A percentile compares a stretch with the other conserved stretches of the same genome.
Evolutionary conservation across 192 early-diverging fungal genomes (phyloP).

Genomic region (Podila epigama): DNA sequence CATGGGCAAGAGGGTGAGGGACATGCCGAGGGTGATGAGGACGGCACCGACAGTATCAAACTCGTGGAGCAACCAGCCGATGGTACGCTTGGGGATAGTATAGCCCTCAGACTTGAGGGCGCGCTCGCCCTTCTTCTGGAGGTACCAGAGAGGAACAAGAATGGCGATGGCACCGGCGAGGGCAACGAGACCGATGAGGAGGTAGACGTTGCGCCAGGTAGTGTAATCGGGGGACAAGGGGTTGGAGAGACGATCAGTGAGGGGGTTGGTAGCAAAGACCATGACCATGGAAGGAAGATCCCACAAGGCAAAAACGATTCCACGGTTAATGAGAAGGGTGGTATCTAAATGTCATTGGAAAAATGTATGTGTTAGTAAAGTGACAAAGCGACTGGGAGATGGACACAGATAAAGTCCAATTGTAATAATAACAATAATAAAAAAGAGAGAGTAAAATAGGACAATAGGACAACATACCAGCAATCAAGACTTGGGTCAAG

Average conservation of each 20-base stretch:
- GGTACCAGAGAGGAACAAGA: conserved; percentile 34
- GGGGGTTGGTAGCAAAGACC: conserved; percentile 14
- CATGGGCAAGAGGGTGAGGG: conserved; percentile 29
- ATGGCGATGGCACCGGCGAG: conserved; percentile 22
- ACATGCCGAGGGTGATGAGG: conserved; percentile 32
- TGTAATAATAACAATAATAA: not conserved
- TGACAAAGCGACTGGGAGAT: not conserved
- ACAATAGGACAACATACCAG: too few species aligned
- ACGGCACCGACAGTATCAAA: conserved; percentile 39
- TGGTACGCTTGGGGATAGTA: not conserved
- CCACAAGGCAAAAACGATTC: conserved; percentile 38
- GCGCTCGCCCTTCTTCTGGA: conserved; percentile 18
- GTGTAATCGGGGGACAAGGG: not conserved
- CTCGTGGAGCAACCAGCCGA: conserved; percentile 40
- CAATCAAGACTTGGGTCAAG: conserved; percentile 38
- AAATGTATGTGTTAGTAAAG: not conserved
- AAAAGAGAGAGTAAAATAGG: too few species aligned
- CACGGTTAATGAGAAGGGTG: conserved; percentile 32
- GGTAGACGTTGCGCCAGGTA: conserved; percentile 37
- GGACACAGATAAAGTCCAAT: not conserved
- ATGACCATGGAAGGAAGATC: conserved; percentile 29
- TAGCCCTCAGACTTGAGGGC: not conserved
- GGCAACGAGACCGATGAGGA: conserved; percentile 18
- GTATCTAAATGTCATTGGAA: conserved; percentile 13
- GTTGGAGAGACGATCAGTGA: conserved; percentile 18